Evolutionary conservation across 768 basidiomycete genomes (phyloP), one percentile per base, ranked within the genome.

Genomic region (Lentinus tigrinus): DNA sequence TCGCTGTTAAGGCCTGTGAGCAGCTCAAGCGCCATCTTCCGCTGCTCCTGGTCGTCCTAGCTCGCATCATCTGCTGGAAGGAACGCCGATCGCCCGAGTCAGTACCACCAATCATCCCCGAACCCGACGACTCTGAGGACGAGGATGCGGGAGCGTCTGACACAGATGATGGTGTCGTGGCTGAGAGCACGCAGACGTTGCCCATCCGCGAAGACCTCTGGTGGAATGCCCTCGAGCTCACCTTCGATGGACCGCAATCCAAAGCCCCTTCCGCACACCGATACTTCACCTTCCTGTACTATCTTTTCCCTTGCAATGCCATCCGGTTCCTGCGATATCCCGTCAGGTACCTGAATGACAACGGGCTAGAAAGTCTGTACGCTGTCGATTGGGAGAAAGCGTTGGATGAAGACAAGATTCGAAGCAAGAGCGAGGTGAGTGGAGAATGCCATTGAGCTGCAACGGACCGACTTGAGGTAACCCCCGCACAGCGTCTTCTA

Each of bases 251-350:
- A 10, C 77, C 76, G 1, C 70, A 76, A n/a, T 79, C 83, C 14
- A 72, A 76, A 27, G 74, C 82, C 1, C 89, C 91, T 17, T 81
- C 84, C 4, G 79, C 85, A 16, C 79, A 84, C 19, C 79, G 76
- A 43, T 91, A 83, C 66, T 94, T 94, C 73, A 87, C 87, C 2
- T 80, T 81, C 44, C 76, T 97, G 60, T 96, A 95, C 73, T 95
- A 93, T 65, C 83, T 95, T 47, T 97, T 92, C 75, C 95, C 95
- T 1, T 90, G 87, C 73, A 97, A 95, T 74, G 78, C 91, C 40
- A 76, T 96, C 57, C 82, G 81, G 53, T 97, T 97, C 71, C 72
- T 95, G 52, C 84, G 85, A 51, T 75, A 79, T 49, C 91, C 95
- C 1, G 77, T 79, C 9, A 70, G 73, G 37, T 94, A 93, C 64